Evolutionary conservation across 305 asterid species (phyloP).

Genomic region (Caryopteris hybrid): DNA sequence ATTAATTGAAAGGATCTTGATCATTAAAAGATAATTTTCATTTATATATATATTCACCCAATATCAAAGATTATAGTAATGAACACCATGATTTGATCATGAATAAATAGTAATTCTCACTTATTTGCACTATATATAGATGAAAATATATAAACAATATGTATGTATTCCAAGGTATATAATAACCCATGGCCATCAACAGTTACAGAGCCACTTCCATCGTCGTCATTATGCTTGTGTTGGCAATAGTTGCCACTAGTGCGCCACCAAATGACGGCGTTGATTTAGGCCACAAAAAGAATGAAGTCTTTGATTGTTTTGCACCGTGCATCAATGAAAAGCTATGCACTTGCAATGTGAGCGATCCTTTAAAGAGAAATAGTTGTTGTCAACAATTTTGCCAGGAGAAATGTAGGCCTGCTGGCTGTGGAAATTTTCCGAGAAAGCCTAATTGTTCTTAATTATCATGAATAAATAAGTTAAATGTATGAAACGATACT

Average conservation of each 20-base stretch:
- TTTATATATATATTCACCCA: too few relatives aligned
- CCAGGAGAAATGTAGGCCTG: neutral
- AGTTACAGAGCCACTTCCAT: neutral
- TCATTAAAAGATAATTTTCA: neutral
- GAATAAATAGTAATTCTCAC: too few relatives aligned
- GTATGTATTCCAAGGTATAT: neutral
- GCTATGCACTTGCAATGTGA: neutral
- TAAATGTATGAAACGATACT: too few relatives aligned
- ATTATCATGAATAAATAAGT: too few relatives aligned
- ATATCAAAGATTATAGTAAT: too few relatives aligned
- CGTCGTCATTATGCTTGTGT: neutral
- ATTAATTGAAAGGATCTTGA: neutral
- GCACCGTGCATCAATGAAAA: neutral
- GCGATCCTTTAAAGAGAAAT: neutral
- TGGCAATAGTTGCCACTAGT: neutral
- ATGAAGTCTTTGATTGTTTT: neutral
- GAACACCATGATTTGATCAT: too few relatives aligned
- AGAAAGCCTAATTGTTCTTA: slow-evolving; percentile 1
- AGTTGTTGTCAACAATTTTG: neutral
- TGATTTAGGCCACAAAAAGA: neutral
- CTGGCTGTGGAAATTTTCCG: slow-evolving; percentile 6
- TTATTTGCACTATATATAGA: neutral
- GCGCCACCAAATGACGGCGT: neutral
- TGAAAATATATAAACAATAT: neutral
- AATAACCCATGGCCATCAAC: neutral